Evolutionary conservation across 441 rosid genomes (phyloP).

Genomic region (Erodium moschatum): DNA sequence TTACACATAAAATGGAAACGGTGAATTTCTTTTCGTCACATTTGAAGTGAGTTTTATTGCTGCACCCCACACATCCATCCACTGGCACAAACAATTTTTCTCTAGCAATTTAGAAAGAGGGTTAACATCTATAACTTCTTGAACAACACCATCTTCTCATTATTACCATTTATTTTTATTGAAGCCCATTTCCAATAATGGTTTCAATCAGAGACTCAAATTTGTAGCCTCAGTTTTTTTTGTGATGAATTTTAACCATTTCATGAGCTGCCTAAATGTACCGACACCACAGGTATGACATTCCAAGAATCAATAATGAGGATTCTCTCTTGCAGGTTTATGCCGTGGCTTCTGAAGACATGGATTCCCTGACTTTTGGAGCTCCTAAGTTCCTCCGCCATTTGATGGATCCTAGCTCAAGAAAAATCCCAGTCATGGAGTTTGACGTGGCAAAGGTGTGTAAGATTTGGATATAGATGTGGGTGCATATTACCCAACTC

Average conservation of each 20-base stretch:
- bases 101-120: too few species aligned
- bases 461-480: constrained; percentile 12
- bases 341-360: constrained; percentile 98
- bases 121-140: neutral
- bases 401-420: constrained; percentile 96
- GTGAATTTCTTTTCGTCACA: neutral
- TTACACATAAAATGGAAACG: neutral
- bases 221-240: neutral
- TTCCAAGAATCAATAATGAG: neutral
- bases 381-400: constrained; percentile 92
- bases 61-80: too few species aligned
- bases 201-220: neutral
- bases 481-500: neutral
- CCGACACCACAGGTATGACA: neutral
- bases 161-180: neutral
- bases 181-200: neutral
- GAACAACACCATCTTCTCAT: neutral
- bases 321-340: constrained; percentile 15
- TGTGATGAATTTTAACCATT: neutral
- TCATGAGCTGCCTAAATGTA: constrained; percentile 15
- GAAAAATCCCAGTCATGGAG: constrained; percentile 93
- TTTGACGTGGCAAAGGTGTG: constrained; percentile 45
- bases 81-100: too few species aligned
- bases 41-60: too few species aligned
- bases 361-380: constrained; percentile 96